Percentiles rank a stretch among this genome's conserved stretches.
Evolutionary conservation across 352 stramenopile genomes (phyloP).

Genomic region (Phytophthora vignae): DNA sequence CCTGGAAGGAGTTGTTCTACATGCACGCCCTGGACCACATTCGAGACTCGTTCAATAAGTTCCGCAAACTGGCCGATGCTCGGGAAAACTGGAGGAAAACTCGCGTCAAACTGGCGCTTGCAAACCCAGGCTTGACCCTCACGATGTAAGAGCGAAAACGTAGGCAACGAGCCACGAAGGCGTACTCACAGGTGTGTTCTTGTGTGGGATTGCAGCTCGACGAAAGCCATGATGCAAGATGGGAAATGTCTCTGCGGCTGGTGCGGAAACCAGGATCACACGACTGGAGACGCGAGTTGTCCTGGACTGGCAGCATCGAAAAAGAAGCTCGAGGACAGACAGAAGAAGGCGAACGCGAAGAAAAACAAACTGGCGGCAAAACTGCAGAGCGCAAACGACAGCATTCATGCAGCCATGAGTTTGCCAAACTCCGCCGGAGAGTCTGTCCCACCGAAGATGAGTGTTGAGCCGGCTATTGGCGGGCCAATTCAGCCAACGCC

Average conservation of each 20-base stretch:
- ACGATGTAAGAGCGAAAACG: constrained; percentile 62
- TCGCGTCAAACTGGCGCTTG: constrained; percentile 72
- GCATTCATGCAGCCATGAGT: constrained; percentile 1
- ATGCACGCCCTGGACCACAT: constrained; percentile 81
- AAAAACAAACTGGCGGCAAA: constrained; percentile 50
- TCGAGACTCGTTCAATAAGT: constrained; percentile 55
- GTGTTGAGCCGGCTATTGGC: neutral
- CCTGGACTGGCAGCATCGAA: constrained; percentile 53
- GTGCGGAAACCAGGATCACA: constrained; percentile 80
- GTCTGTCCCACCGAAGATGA: constrained; percentile 8
- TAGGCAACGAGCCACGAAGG: neutral
- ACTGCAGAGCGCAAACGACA: constrained; percentile 53
- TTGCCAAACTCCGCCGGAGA: constrained; percentile 5
- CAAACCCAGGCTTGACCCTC: constrained; percentile 72
- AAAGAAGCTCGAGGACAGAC: constrained; percentile 53
- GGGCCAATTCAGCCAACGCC: constrained; percentile 16
- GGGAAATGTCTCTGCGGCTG: constrained; percentile 84
- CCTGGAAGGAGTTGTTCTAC: constrained; percentile 82
- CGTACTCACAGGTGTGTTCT: constrained; percentile 1
- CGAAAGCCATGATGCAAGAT: constrained; percentile 87
- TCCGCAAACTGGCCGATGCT: constrained; percentile 68
- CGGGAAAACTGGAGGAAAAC: constrained; percentile 83
- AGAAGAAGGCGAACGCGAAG: constrained; percentile 63
- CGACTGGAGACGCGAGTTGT: constrained; percentile 65
- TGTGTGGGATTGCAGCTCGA: constrained; percentile 51